Base-by-base conservation (phyloP, 75 land plant species). In the Picea glauca region DNA sequence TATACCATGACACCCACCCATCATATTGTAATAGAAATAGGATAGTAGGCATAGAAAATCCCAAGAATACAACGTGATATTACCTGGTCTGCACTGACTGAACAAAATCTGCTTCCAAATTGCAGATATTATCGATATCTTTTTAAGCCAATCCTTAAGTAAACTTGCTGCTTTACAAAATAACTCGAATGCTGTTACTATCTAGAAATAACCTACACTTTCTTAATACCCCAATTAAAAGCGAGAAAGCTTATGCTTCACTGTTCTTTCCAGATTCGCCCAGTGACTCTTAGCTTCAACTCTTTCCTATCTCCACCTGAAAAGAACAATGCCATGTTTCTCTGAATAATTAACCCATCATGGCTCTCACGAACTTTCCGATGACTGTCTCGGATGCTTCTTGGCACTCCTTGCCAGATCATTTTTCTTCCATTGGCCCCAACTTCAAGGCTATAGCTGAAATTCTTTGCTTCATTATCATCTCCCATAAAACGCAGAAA, bases 401-500 rank as follows among this genome's bases (percentile, higher is more conserved):
- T 66, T 14, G 91, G 91, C 40, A 83, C 88, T 61, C 91, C 91
- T 80, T 89, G 89, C 91, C 91, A 89, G 14, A 72, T 84, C 6
- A 86, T 81, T 68, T 89, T 88, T 32, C 90, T 60, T 2, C 88
- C 90, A 76, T 86, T 86, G 11, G 81, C 88, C 5, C 90, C 90
- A 64, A 89, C 88, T 76, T 86, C 88, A 21, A 86, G 84, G 62
- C 88, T 86, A 80, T 86, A 86, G 72, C 88, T 84, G 76, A 76
- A 88, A 72, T 86, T 86, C 23, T 81, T 79, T 20, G 90, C 90
- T 33, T 88, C 88, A 1, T 59, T 72, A 43, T 88, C 90, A 70
- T 88, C 90, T n/a, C 90, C 90, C 90, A 88, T 88, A 83, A 86
- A 88, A 5, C 90, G 86, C 32, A 92, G 81, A 75, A 90, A 91